Evolutionary conservation across 208 protist species (phyloP), one percentile per base, ranked within the genome.

Genomic region (Endotrypanum monterogeii): DNA sequence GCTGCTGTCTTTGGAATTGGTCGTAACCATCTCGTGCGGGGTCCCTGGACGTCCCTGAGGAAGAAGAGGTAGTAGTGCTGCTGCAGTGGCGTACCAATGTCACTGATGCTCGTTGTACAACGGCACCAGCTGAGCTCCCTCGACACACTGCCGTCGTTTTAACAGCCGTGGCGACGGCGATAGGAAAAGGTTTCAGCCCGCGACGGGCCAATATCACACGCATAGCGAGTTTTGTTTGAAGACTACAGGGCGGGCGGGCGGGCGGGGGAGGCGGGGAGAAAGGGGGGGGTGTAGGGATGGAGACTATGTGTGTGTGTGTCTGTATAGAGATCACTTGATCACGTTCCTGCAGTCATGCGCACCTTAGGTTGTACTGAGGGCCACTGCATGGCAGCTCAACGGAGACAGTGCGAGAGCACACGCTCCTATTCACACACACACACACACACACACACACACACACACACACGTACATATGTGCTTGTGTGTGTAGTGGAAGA

Each of bases 1-100:
- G 44, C 16, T 78, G 82, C 54, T 89, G 81, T 25, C 74, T n/a
- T 3, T 71, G 57, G 41, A 89, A 89, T 57, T 84, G 85, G 7
- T 79, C 58, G 67, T 74, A 83, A 66, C 44, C 41, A 63, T 54
- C 73, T 23, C 35, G 58, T 12, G 41, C 66, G 68, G 54, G 12
- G 41, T 48, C 51, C 30, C 37, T 39, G 25, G 60, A 48, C 23
- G 60, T n/a, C 32, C 16, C 3, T 28, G 41, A 68, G 11, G 63
- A 68, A 1, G 63, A 54, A 6, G 63, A 11, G 54, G 54, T 57
- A 18, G 63, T 12, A 12, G 16, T 25, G 63, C 25, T 55, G 39
- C 63, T 68, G 41, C 39, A 16, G 63, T 68, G 44, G 44, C 63
- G 63, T 23, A 46, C 37, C 1, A 23, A n/a, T 46, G 60, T 46